These are phyloP conservation scores for Pisolithus albus DNA, from an alignment of 768 basidiomycete species.

Conservation along the genomic window DNA sequence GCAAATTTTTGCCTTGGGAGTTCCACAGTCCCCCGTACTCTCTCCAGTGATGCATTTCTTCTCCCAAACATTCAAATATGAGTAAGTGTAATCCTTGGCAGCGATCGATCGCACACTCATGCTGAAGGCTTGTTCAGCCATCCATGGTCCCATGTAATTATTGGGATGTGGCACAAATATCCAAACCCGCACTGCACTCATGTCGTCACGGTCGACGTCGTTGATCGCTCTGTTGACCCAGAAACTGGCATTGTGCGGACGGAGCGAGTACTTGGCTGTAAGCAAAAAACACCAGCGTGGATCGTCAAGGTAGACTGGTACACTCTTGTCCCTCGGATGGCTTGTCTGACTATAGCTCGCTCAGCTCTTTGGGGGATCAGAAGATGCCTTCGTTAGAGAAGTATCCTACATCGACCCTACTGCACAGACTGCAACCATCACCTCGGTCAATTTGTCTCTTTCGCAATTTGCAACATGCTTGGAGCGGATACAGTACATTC, in stretches of 20 bases:
- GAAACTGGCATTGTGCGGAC: constrained; percentile 85
- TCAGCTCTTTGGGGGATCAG: constrained; percentile 86
- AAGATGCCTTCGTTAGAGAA: constrained; percentile 92
- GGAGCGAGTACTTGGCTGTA: constrained; percentile 84
- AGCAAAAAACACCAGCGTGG: constrained; percentile 89
- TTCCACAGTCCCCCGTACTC: constrained; percentile 18
- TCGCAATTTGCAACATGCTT: constrained; percentile 93
- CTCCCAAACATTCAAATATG: constrained; percentile 76
- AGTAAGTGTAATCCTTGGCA: constrained; percentile 46
- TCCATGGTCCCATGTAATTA: constrained; percentile 85
- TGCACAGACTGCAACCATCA: constrained; percentile 73
- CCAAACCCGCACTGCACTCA: constrained; percentile 90
- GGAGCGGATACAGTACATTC: constrained; percentile 83
- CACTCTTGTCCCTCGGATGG: constrained; percentile 1
- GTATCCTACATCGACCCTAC: constrained; percentile 89
- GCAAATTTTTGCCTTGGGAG: constrained; percentile 10
- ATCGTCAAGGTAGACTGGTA: constrained; percentile 73
- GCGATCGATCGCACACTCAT: constrained; percentile 5
- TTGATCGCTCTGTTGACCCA: constrained; percentile 80
- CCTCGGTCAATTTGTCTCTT: constrained; percentile 87
- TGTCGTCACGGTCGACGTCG: constrained; percentile 79
- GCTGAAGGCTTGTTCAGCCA: constrained; percentile 44
- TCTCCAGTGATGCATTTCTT: constrained; percentile 69
- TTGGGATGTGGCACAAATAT: constrained; percentile 94
- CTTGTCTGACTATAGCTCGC: constrained; percentile 3